Evolutionary conservation across 306 rosid genomes (phyloP).

Genomic region (Medicago ruthenica): DNA sequence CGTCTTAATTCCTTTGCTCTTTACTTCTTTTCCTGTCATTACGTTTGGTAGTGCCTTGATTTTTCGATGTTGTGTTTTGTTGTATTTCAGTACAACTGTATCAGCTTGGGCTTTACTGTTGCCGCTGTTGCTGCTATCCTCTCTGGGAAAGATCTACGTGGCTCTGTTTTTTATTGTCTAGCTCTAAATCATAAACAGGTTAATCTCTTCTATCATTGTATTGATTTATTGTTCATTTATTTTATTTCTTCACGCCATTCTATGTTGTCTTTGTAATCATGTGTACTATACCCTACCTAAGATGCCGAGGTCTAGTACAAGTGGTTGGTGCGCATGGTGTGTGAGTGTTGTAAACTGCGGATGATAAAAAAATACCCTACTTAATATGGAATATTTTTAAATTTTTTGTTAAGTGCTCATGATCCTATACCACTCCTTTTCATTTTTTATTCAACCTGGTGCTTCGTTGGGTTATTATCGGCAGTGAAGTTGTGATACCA

Average conservation of each 20-base stretch:
- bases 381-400: not conserved
- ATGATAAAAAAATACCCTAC: not conserved
- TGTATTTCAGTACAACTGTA: constrained; percentile 76
- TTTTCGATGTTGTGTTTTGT: constrained; percentile 29
- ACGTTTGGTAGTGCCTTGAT: constrained; percentile 2
- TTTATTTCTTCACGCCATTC: constrained; percentile 1
- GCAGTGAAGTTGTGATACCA: constrained; percentile 6
- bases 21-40: not conserved
- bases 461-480: constrained; percentile 12
- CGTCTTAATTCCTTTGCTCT: constrained; percentile 7
- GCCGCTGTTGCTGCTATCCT: constrained; percentile 81
- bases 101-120: constrained; percentile 83
- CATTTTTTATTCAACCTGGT: not conserved
- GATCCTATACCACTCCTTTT: not conserved
- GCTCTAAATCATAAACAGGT: constrained; percentile 93
- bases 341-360: not conserved
- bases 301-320: not conserved
- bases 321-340: not conserved
- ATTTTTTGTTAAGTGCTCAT: not conserved
- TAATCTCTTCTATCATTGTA: not conserved
- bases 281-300: not conserved
- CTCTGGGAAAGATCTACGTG: constrained; percentile 68
- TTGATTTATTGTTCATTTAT: constrained; percentile 3
- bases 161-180: constrained; percentile 68
- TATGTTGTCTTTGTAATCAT: constrained; percentile 2